Evolutionary conservation across 768 basidiomycete species (phyloP), one percentile per base, ranked within the genome.

Genomic region (Pluteus cervinus): DNA sequence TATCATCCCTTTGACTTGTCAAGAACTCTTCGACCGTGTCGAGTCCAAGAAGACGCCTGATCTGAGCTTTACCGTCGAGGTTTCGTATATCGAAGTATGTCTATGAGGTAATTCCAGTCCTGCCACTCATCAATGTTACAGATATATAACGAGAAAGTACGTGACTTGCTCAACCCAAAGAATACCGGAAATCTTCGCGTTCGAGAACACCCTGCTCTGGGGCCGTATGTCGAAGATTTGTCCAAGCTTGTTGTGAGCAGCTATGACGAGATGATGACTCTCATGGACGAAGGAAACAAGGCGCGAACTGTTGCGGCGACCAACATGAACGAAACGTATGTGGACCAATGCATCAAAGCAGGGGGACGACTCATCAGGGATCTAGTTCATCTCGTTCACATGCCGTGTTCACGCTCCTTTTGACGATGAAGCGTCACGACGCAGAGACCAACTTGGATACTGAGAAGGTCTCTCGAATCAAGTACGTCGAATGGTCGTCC

Each of bases 241-340:
- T 91, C 89, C 52, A 90, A 90, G 61, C 77, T 98, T 38, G 83
- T 83, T 20, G 96, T 98, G 30, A 81, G 76, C 54, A 85, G 72
- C 58, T 98, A 93, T 56, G 78, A 86, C 21, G 94, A 96, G 57
- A 96, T 99, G 86, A 94, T 96, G 86, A 90, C 84, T 4, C 82
- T 99, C 55, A 98, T 98, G 94, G 94, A 99, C 66, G 94, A 99
- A 60, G 94, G 94, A 25, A 99, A 97, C 62, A 97, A 98, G 67
- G 93, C 96, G 36, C 73, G 96, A 34, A 98, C 96, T 10, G 94
- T 99, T 16, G 96, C 96, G 15, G 93, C 96, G 17, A 99, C 96
- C 15, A 92, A 96, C 62, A 99, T 99, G 96, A 99, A 99, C 63
- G 96, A 97, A 63, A 96, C 92, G 75, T 88, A 56, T 50, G 80